Percentiles rank a stretch among this genome's conserved stretches.
These are phyloP conservation scores for Pseudocercospora fijiensis DNA, from an alignment of 2,329 filamentous ascomycete species.

Conservation along the genomic window DNA sequence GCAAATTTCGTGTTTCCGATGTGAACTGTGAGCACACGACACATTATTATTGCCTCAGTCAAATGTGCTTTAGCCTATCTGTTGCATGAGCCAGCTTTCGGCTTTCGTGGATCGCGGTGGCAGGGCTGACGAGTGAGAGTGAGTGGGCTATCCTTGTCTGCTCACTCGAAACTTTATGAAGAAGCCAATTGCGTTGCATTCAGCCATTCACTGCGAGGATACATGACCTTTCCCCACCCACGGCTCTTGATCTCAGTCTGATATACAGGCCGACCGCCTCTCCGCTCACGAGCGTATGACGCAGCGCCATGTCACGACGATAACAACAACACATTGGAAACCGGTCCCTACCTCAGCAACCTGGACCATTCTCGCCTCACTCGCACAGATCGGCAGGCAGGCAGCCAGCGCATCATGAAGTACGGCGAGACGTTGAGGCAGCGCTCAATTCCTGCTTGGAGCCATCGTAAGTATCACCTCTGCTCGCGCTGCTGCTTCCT, in stretches of 20 bases:
- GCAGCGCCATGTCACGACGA: constrained; percentile 13
- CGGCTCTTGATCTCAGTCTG: background rate
- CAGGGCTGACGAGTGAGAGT: background rate
- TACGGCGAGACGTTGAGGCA: constrained; percentile 72
- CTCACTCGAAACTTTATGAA: constrained; percentile 3
- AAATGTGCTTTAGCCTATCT: background rate
- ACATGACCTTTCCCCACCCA: background rate
- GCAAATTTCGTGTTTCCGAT: background rate
- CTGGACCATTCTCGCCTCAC: background rate
- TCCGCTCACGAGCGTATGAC: background rate
- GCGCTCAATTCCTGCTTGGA: constrained; percentile 80
- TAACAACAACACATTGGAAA: no score
- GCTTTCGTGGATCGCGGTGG: background rate
- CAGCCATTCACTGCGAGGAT: background rate
- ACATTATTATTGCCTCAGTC: background rate
- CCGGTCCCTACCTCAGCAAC: background rate
- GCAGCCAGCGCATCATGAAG: constrained; percentile 57
- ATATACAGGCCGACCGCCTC: constrained; percentile 3
- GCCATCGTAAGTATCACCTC: constrained; percentile 57
- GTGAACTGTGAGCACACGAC: background rate
- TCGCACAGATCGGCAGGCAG: constrained; percentile 1
- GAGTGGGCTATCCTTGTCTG: background rate
- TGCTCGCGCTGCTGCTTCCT: background rate
- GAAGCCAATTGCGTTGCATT: constrained; percentile 11
- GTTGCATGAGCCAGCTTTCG: background rate